Evolutionary conservation across 257 asterid species (phyloP).

Genomic region (Solanum sitiens): DNA sequence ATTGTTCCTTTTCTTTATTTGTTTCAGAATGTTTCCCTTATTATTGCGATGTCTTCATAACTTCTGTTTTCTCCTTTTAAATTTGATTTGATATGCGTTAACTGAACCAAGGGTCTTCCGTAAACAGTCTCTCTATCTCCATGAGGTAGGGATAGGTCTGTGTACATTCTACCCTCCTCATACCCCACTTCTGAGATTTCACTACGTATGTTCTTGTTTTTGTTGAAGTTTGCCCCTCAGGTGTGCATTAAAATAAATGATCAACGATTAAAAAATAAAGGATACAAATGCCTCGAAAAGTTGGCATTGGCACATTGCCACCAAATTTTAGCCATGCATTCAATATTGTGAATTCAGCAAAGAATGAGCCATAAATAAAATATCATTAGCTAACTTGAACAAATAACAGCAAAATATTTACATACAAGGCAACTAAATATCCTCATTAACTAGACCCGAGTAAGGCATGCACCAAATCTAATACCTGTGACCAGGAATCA

Average conservation of each 20-base stretch:
- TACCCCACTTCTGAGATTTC: background rate
- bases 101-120: background rate
- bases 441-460: background rate
- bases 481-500: constrained; percentile 92
- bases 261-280: background rate
- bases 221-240: background rate
- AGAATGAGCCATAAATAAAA: background rate
- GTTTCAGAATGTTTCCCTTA: background rate
- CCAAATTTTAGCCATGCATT: background rate
- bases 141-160: background rate
- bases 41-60: background rate
- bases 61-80: background rate
- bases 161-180: background rate
- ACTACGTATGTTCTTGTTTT: background rate
- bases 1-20: background rate
- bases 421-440: background rate
- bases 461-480: constrained; percentile 2
- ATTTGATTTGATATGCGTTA: background rate
- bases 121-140: background rate
- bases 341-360: background rate
- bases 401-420: background rate
- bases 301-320: background rate
- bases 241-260: background rate
- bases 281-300: background rate
- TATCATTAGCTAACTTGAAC: background rate